Conservation (phyloP, 164 flowering plant genomes). For the Aristolochia contorta region DNA sequence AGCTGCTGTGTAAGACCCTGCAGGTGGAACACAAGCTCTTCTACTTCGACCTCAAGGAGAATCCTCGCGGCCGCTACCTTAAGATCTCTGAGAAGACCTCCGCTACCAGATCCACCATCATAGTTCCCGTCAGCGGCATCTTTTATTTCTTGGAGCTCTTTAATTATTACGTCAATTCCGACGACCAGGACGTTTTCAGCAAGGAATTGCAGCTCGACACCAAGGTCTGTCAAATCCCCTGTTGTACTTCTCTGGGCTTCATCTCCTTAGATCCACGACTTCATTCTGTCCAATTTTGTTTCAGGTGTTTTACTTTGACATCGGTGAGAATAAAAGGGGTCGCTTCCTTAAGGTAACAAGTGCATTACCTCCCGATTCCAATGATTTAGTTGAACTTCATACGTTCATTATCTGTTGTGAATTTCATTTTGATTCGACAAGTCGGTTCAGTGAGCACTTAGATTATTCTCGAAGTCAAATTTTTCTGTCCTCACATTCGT, state of each 20-base stretch:
- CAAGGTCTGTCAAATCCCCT: conserved; percentile 29
- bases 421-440: no score
- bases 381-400: neutral
- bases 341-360: conserved; percentile 77
- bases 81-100: conserved; percentile 98
- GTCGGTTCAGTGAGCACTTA: no score
- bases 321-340: conserved; percentile 93
- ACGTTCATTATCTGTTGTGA: no score
- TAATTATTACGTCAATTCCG: conserved; percentile 81
- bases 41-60: conserved; percentile 97
- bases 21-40: conserved; percentile 99
- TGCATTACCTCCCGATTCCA: neutral
- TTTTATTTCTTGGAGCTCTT: conserved; percentile 95
- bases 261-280: neutral
- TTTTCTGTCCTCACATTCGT: no score
- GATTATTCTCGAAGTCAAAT: no score
- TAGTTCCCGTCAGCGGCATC: conserved; percentile 80
- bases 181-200: conserved; percentile 67
- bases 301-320: conserved; percentile 91
- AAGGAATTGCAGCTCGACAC: conserved; percentile 96
- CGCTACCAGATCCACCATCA: conserved; percentile 88
- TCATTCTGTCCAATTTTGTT: neutral
- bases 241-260: neutral
- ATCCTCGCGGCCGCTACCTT: conserved; percentile 87
- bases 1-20: conserved; percentile 75